These are phyloP conservation scores for Suhomyces faveliae DNA, from an alignment of 805 yeast species.

Conservation along the genomic window DNA sequence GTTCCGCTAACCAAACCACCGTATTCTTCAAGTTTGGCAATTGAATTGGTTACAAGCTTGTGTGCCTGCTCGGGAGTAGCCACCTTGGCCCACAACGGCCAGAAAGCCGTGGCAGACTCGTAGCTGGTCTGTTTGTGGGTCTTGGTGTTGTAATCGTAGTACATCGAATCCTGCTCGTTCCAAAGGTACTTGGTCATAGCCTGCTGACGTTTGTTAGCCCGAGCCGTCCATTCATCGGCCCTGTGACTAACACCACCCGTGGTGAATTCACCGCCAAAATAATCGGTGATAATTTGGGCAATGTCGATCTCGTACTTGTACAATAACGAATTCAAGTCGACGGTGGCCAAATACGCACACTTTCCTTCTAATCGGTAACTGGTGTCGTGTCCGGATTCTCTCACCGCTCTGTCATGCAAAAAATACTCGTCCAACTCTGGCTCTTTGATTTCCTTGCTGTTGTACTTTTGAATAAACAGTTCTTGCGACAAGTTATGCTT, in stretches of 20 bases:
- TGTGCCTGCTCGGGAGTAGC: conserved; percentile 69
- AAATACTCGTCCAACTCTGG: conserved; percentile 87
- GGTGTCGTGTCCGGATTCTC: conserved; percentile 97
- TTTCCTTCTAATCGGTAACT: conserved; percentile 85
- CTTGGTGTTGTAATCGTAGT: conserved; percentile 78
- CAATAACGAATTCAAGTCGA: conserved; percentile 80
- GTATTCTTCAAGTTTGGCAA: conserved; percentile 71
- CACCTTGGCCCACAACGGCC: conserved; percentile 86
- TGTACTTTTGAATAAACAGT: conserved; percentile 64
- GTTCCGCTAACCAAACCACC: conserved; percentile 93
- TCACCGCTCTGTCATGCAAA: conserved; percentile 87
- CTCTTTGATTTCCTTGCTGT: conserved; percentile 61
- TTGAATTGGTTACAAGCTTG: conserved; percentile 51
- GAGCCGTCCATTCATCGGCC: conserved; percentile 58
- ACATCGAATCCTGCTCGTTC: conserved; percentile 77
- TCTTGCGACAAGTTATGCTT: conserved; percentile 59
- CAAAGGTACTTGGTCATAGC: conserved; percentile 71
- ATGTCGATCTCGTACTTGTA: conserved; percentile 91
- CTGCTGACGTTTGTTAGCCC: conserved; percentile 53
- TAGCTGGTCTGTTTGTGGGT: conserved; percentile 55
- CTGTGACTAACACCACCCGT: conserved; percentile 35
- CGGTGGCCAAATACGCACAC: conserved; percentile 86
- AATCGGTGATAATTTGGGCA: conserved; percentile 55
- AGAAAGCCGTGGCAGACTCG: conserved; percentile 86
- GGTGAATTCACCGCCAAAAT: conserved; percentile 51